Conservation (phyloP, 1,284 basidiomycete genomes). For the Pisolithus thermaeus region DNA sequence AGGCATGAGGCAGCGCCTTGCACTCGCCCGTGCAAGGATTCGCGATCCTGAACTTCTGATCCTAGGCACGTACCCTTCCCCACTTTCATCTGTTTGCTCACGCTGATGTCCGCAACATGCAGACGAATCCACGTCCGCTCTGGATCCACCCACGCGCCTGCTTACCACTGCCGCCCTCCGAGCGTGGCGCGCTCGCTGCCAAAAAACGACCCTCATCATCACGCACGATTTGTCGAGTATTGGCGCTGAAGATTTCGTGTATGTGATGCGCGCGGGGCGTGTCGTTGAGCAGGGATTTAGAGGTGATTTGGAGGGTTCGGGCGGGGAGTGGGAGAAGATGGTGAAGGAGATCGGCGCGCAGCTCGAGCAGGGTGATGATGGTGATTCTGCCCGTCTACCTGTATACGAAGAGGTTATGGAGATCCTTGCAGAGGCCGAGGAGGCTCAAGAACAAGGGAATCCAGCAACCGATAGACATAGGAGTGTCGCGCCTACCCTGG, state of each 20-base stretch:
- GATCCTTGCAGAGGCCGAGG: constrained; percentile 35
- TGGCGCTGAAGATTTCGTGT: constrained; percentile 75
- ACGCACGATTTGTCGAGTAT: constrained; percentile 94
- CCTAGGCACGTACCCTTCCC: constrained; percentile 58
- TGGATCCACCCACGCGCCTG: constrained; percentile 85
- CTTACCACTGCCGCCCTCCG: constrained; percentile 89
- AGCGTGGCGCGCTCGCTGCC: constrained; percentile 52
- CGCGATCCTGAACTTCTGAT: constrained; percentile 88
- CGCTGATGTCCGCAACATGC: constrained; percentile 6
- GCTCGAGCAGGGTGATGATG: constrained; percentile 31
- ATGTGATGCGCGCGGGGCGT: constrained; percentile 78
- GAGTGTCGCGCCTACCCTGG: constrained; percentile 22
- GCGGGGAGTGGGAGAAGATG: constrained; percentile 54
- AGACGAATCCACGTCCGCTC: constrained; percentile 96
- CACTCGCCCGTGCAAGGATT: constrained; percentile 84
- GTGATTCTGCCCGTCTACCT: constrained; percentile 29
- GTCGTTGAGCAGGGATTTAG: constrained; percentile 91
- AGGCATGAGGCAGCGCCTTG: constrained; percentile 90
- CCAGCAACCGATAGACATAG: constrained; percentile 20
- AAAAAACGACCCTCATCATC: constrained; percentile 92
- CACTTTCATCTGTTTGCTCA: constrained; percentile 2
- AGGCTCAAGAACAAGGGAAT: constrained; percentile 26
- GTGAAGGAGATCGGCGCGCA: constrained; percentile 38
- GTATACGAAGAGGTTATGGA: constrained; percentile 37
- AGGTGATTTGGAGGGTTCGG: constrained; percentile 53